A percentile compares a stretch with the other conserved stretches of the same genome.
These are phyloP conservation scores for Plasmopara halstedii DNA, from an alignment of 352 stramenopile species.

Conservation along the genomic window DNA sequence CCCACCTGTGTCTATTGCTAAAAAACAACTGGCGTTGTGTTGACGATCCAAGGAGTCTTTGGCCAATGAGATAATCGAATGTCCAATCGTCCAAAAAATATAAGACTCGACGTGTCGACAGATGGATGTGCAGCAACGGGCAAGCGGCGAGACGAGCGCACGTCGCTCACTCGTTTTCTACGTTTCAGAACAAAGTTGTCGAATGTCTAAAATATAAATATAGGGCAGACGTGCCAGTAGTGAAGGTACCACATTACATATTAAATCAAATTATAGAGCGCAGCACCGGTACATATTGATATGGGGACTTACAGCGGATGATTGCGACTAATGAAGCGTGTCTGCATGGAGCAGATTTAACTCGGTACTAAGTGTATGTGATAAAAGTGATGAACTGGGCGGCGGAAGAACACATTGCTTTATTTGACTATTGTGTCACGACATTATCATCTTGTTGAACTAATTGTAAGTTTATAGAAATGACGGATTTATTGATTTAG, in stretches of 20 bases:
- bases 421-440: too few relatives aligned
- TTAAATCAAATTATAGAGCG: too few relatives aligned
- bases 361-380: too few relatives aligned
- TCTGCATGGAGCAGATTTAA: too few relatives aligned
- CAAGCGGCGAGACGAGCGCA: constrained; percentile 9
- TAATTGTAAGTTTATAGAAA: too few relatives aligned
- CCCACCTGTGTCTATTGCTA: too few relatives aligned
- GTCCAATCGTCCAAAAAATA: constrained; percentile 10
- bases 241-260: constrained; percentile 5
- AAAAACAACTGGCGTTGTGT: constrained; percentile 24
- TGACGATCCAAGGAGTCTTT: neutral
- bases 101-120: constrained; percentile 18
- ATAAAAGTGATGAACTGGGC: too few relatives aligned
- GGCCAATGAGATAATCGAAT: constrained; percentile 7
- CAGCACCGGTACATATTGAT: neutral
- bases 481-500: too few relatives aligned
- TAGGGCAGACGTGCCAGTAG: constrained; percentile 4
- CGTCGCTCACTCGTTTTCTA: constrained; percentile 5
- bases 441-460: too few relatives aligned
- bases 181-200: neutral
- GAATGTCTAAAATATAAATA: neutral
- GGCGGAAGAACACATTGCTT: too few relatives aligned
- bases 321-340: too few relatives aligned
- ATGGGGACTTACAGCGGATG: too few relatives aligned
- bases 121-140: constrained; percentile 4